These are phyloP conservation scores for Plasmodium coatneyi DNA, from an alignment of 169 alveolate species.

Conservation along the genomic window DNA sequence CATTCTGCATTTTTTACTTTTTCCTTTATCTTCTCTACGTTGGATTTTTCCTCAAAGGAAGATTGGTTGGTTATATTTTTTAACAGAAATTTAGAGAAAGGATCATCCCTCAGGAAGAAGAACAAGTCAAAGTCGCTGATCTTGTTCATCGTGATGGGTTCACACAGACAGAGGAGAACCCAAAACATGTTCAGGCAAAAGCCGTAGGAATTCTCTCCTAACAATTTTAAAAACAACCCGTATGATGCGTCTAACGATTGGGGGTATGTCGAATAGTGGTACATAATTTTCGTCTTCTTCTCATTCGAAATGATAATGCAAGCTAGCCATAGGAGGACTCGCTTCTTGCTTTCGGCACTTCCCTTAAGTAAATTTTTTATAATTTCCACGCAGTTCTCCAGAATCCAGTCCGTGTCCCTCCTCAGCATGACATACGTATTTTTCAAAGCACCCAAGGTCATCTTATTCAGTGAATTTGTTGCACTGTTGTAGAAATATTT, in stretches of 20 bases:
- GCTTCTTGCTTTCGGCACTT: slow-evolving; percentile 74
- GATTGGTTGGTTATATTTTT: slow-evolving; percentile 27
- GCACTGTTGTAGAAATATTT: slow-evolving; percentile 55
- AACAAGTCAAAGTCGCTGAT: slow-evolving; percentile 74
- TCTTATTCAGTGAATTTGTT: slow-evolving; percentile 57
- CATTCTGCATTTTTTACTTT: slow-evolving; percentile 29
- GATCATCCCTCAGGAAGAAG: slow-evolving; percentile 62
- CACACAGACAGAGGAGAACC: slow-evolving; percentile 80
- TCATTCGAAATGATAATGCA: slow-evolving; percentile 78
- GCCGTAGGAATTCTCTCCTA: slow-evolving; percentile 82
- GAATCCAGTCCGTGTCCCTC: slow-evolving; percentile 76
- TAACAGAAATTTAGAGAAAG: slow-evolving; percentile 32
- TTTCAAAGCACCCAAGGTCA: slow-evolving; percentile 55
- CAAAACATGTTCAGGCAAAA: slow-evolving; percentile 80
- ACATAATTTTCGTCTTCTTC: slow-evolving; percentile 75
- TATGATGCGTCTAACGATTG: slow-evolving; percentile 69
- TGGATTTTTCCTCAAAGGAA: slow-evolving; percentile 40
- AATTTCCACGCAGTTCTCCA: slow-evolving; percentile 76
- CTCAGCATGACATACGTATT: slow-evolving; percentile 58
- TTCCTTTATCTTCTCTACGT: slow-evolving; percentile 72
- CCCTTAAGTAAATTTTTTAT: slow-evolving; percentile 76
- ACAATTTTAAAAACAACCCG: slow-evolving; percentile 62
- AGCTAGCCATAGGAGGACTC: slow-evolving; percentile 76
- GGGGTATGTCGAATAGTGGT: slow-evolving; percentile 61
- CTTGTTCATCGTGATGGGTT: slow-evolving; percentile 79